These are phyloP conservation scores for Aspergillus sp. DNA, from an alignment of 2,329 filamentous ascomycete species.

Conservation along the genomic window DNA sequence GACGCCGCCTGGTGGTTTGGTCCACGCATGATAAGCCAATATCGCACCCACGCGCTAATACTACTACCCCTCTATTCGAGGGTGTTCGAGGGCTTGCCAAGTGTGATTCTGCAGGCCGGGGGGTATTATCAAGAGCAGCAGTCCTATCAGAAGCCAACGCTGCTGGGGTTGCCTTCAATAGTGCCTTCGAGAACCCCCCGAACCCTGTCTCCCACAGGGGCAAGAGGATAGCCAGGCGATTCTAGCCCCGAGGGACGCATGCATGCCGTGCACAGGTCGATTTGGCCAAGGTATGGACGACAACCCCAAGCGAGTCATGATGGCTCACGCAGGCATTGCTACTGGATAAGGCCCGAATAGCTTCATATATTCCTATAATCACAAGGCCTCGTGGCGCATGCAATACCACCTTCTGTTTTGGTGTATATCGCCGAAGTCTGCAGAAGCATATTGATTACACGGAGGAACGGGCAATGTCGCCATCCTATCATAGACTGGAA, in stretches of 20 bases:
- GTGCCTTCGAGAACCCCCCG: neutral
- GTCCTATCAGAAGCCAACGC: neutral
- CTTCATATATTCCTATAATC: neutral
- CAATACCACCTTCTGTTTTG: constrained; percentile 19
- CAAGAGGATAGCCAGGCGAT: too few relatives aligned
- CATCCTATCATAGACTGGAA: neutral
- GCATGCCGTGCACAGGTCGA: neutral
- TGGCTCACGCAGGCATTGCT: neutral
- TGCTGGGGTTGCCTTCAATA: neutral
- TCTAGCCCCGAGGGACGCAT: too few relatives aligned
- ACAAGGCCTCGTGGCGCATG: neutral
- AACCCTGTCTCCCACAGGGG: neutral
- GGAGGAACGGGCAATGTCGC: neutral
- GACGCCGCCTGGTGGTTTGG: too few relatives aligned
- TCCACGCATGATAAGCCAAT: neutral
- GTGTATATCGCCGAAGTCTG: neutral
- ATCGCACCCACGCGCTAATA: neutral
- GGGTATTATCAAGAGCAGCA: neutral
- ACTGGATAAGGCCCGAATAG: constrained; percentile 3
- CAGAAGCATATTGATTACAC: neutral
- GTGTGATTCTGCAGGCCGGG: neutral
- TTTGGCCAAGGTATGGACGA: neutral
- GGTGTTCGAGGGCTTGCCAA: neutral
- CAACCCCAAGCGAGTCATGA: neutral
- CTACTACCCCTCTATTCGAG: neutral